phyloP scores from a whole-genome alignment of 1,284 basidiomycete species.

The Mrakiaceae sp. region DNA sequence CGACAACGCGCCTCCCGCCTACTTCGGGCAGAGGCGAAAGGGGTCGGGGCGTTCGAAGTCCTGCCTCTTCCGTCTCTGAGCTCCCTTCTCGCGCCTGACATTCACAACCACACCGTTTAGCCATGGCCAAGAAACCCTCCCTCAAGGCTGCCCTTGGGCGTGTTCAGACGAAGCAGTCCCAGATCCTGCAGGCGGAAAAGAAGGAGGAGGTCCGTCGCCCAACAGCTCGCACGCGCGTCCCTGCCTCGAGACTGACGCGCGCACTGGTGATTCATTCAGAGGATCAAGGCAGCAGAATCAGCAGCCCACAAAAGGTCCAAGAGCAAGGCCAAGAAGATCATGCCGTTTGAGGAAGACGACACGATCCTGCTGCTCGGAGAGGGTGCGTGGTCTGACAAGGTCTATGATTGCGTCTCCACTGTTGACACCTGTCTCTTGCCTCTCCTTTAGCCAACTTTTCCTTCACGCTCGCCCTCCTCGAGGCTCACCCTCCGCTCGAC shows the following conservation, averaged over 20 bases:
- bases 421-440: not conserved
- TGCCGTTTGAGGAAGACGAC: conserved; percentile 67
- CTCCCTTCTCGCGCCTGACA: no score
- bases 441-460: conserved; percentile 65
- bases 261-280: not conserved
- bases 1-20: no score
- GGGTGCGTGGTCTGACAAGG: conserved; percentile 30
- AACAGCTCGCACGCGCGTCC: not conserved
- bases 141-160: conserved; percentile 7
- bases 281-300: not conserved
- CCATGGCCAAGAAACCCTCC: conserved; percentile 7
- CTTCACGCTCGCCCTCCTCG: conserved; percentile 65
- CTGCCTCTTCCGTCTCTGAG: no score
- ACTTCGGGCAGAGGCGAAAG: no score
- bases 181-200: conserved; percentile 7
- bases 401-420: not conserved
- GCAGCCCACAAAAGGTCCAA: conserved; percentile 12
- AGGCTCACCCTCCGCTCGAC: conserved; percentile 42
- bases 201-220: conserved; percentile 10
- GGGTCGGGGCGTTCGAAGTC: no score
- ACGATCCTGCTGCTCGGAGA: conserved; percentile 84
- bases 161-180: not conserved
- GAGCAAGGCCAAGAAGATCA: conserved; percentile 24
- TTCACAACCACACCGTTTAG: no score
- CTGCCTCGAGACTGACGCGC: not conserved